Conservation (phyloP, 352 stramenopile species). For the Pythium biforme region DNA sequence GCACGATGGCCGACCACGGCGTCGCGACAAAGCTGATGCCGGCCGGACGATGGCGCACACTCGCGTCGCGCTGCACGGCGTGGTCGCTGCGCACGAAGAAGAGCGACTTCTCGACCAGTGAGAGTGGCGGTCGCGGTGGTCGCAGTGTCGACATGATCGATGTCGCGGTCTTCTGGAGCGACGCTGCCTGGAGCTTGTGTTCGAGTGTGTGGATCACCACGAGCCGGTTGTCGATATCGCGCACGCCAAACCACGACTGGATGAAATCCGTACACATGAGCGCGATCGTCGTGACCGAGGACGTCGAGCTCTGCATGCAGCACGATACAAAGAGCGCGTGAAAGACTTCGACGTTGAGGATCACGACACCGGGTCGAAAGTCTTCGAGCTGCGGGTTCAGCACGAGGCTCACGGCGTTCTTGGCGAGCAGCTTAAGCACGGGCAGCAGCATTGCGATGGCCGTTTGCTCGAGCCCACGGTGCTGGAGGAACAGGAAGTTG, state of each 20-base stretch:
- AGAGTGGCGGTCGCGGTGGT: no score
- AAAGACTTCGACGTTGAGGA: constrained; percentile 13
- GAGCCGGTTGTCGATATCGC: not conserved
- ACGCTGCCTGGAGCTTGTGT: not conserved
- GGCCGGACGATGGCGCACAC: not conserved
- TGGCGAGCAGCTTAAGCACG: constrained; percentile 38
- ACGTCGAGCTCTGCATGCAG: constrained; percentile 14
- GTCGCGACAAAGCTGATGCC: not conserved
- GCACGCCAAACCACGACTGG: not conserved
- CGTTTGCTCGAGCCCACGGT: constrained; percentile 8
- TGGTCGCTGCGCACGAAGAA: not conserved
- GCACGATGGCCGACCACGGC: not conserved
- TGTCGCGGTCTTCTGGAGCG: not conserved
- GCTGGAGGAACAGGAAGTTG: constrained; percentile 14
- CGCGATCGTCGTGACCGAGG: not conserved
- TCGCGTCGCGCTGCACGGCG: not conserved
- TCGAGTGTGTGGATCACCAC: not conserved
- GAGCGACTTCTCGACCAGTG: not conserved
- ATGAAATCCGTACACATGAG: constrained; percentile 6
- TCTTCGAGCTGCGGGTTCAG: constrained; percentile 20
- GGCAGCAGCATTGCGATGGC: constrained; percentile 28
- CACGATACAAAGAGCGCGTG: constrained; percentile 14
- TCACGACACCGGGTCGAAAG: constrained; percentile 22
- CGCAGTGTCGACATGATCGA: no score
- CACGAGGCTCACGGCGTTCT: constrained; percentile 34